These are phyloP conservation scores for Delphinella strobiligena DNA, from an alignment of 2,329 filamentous ascomycete genomes.

Conservation along the genomic window DNA sequence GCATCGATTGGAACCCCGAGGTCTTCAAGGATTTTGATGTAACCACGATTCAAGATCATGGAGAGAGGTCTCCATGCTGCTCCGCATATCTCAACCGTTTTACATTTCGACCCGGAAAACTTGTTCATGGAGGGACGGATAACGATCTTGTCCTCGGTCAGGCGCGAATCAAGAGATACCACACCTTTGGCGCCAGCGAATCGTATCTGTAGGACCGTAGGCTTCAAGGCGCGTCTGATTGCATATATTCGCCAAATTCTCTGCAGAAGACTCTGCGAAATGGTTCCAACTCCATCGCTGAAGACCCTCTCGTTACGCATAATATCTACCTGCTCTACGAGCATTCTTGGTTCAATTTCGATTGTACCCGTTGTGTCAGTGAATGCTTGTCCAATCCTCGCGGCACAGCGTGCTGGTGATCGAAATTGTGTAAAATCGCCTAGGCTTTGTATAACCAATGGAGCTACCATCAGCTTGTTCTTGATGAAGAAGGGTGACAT, in stretches of 20 bases:
- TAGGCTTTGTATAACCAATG: slow-evolving; percentile 31
- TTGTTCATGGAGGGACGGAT: slow-evolving; percentile 71
- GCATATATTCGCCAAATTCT: slow-evolving; percentile 48
- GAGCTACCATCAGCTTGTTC: slow-evolving; percentile 22
- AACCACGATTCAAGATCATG: slow-evolving; percentile 62
- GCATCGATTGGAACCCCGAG: slow-evolving; percentile 46
- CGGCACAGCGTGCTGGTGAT: slow-evolving; percentile 46
- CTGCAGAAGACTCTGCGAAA: slow-evolving; percentile 49
- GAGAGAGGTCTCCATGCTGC: slow-evolving; percentile 54
- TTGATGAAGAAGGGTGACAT: slow-evolving; percentile 35
- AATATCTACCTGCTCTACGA: slow-evolving; percentile 24
- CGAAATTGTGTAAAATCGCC: slow-evolving; percentile 41
- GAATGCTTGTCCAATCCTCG: slow-evolving; percentile 54
- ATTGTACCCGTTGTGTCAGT: slow-evolving; percentile 61
- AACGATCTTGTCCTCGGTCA: slow-evolving; percentile 46
- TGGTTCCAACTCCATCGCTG: slow-evolving; percentile 68
- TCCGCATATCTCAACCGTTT: slow-evolving; percentile 59
- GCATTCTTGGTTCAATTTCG: slow-evolving; percentile 27
- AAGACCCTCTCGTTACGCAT: slow-evolving; percentile 49
- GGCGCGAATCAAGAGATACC: slow-evolving; percentile 53
- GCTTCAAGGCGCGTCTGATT: slow-evolving; percentile 30
- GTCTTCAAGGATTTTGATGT: slow-evolving; percentile 81
- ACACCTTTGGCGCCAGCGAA: slow-evolving; percentile 67
- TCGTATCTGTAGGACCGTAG: slow-evolving; percentile 64
- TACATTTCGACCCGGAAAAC: slow-evolving; percentile 46